Evolutionary conservation across 805 yeast genomes (phyloP).

Genomic region (Metschnikowia dekortorum): DNA sequence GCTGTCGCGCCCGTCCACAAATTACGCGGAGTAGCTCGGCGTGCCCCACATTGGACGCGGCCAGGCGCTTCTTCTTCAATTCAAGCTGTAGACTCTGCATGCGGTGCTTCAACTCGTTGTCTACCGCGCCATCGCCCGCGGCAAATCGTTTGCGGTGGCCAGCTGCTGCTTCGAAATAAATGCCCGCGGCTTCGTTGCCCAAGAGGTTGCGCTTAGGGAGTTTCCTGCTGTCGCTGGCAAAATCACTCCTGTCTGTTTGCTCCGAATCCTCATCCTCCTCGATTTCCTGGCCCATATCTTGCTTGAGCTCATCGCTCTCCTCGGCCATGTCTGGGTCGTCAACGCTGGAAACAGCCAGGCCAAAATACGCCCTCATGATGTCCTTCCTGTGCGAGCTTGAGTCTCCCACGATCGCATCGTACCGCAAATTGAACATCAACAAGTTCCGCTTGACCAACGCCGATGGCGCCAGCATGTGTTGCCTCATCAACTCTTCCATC

Average conservation of each 20-base stretch:
- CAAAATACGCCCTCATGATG: slow-evolving; percentile 10
- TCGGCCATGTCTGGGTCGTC: slow-evolving; percentile 5
- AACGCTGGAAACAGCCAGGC: background rate
- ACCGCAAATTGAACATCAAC: slow-evolving; percentile 2
- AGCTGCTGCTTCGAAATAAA: slow-evolving; percentile 3
- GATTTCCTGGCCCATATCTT: slow-evolving; percentile 19
- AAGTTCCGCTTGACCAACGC: background rate
- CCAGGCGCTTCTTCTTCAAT: slow-evolving; percentile 7
- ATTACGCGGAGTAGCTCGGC: slow-evolving; percentile 12
- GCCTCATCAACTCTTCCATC: background rate
- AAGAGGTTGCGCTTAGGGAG: slow-evolving; percentile 11
- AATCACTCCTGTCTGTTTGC: slow-evolving; percentile 2
- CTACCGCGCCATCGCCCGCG: slow-evolving; percentile 3
- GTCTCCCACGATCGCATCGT: slow-evolving; percentile 2
- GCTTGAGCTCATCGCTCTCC: slow-evolving; percentile 13
- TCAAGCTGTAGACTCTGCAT: slow-evolving; percentile 14
- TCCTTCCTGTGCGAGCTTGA: background rate
- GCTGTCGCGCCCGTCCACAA: slow-evolving; percentile 7
- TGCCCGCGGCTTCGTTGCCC: slow-evolving; percentile 5
- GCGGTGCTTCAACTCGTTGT: slow-evolving; percentile 11
- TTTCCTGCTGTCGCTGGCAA: slow-evolving; percentile 3
- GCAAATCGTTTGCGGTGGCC: slow-evolving; percentile 12
- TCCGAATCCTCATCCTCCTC: slow-evolving; percentile 7
- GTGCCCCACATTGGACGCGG: slow-evolving; percentile 9
- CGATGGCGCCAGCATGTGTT: background rate